Base-by-base conservation (phyloP, 2,329 filamentous ascomycete genomes). In the Pyricularia pennisetigena region DNA sequence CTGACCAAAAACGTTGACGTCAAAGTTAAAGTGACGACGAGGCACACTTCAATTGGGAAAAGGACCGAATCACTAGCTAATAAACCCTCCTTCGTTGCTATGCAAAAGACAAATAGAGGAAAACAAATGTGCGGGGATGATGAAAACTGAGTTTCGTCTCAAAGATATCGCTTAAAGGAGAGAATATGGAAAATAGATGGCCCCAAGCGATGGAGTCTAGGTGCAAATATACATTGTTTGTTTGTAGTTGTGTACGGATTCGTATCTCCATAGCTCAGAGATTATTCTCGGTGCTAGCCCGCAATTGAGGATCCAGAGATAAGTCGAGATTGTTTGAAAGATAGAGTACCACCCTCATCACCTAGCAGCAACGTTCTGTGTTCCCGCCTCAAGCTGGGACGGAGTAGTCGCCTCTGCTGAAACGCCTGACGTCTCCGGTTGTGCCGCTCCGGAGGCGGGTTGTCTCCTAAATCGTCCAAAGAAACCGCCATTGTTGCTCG, bases 371-470 rank as follows among this genome's bases (percentile, higher is more conserved):
- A 57, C 26, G 20, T n/a, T 54, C 41, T 54, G 41, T 6, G 72
- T 70, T n/a, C 77, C 77, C n/a, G 77, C 77, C 67, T 79, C 76
- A 20, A 79, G 74, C 63, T 77, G 74, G 2, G 75, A 76, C 2
- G 75, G 74, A 1, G 76, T 75, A 14, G 41, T 54, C 41, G 7
- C n/a, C 20, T n/a, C 16, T 54, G 41, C 41, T n/a, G 41, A 20
- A n/a, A 54, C 41, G 41, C 41, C 41, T n/a, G 41, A 54, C 16
- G 20, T 54, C 41, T n/a, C 41, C 20, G 41, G 16, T 54, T n/a
- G 41, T 54, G 16, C 41, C 20, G 41, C 41, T n/a, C 16, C 20
- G 41, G 41, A 20, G n/a, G 16, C 16, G n/a, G 41, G 41, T 20
- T 54, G 41, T 7, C 41, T 54, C 20, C 41, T 54, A n/a, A 54